These are phyloP conservation scores for Sarocladium oryzae DNA, from an alignment of 2,329 filamentous ascomycete genomes.

Conservation along the genomic window DNA sequence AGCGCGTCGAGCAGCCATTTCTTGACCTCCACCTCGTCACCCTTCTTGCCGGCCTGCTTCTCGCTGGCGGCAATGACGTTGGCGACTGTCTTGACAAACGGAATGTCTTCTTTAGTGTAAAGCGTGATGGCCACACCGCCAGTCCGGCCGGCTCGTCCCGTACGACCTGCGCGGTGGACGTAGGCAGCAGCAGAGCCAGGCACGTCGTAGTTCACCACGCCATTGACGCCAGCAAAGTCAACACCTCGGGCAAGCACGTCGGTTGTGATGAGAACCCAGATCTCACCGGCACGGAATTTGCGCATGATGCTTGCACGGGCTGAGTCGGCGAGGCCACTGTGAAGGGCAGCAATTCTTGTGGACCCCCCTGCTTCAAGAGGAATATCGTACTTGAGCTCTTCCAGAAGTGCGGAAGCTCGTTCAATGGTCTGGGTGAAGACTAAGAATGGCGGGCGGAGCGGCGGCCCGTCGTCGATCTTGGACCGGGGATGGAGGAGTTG, in stretches of 20 bases:
- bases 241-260: constrained; percentile 88
- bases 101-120: constrained; percentile 92
- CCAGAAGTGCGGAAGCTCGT: constrained; percentile 77
- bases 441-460: constrained; percentile 79
- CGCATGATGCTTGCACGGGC: constrained; percentile 78
- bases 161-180: constrained; percentile 88
- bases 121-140: constrained; percentile 89
- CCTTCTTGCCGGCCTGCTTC: constrained; percentile 53
- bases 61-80: constrained; percentile 86
- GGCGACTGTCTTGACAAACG: constrained; percentile 80
- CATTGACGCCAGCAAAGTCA: constrained; percentile 91
- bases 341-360: constrained; percentile 79
- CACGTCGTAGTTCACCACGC: constrained; percentile 96
- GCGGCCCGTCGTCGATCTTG: constrained; percentile 45
- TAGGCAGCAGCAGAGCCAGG: constrained; percentile 86
- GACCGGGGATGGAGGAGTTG: constrained; percentile 77
- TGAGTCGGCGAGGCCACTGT: constrained; percentile 74
- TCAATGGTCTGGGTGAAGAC: constrained; percentile 97
- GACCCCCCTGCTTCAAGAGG: constrained; percentile 80
- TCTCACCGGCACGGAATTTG: constrained; percentile 81
- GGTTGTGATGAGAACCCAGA: constrained; percentile 95
- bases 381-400: constrained; percentile 91
- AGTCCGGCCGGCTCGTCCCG: constrained; percentile 78
- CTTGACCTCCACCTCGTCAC: constrained; percentile 56
- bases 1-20: constrained; percentile 86